Conservation (phyloP, 1,139 yeast genomes). For the Debaryomycetaceae sp. region DNA sequence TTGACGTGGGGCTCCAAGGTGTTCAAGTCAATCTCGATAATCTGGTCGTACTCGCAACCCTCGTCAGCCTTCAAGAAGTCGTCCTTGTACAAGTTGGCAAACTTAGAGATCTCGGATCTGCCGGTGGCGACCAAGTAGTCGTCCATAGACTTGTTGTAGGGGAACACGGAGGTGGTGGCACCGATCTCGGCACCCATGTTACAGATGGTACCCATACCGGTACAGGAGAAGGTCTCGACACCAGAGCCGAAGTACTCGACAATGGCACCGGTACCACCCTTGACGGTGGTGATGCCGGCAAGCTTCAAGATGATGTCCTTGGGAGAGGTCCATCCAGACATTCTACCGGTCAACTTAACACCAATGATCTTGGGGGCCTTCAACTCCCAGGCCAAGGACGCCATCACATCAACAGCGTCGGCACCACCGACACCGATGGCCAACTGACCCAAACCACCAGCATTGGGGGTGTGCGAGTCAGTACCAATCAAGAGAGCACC, state of each 20-base stretch:
- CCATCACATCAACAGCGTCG: conserved; percentile 98
- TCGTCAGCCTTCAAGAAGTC: conserved; percentile 86
- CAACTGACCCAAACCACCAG: conserved; percentile 98
- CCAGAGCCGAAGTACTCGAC: conserved; percentile 98
- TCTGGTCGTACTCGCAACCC: conserved; percentile 94
- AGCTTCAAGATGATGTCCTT: conserved; percentile 93
- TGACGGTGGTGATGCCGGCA: conserved; percentile 96
- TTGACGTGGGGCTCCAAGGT: conserved; percentile 96
- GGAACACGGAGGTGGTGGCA: conserved; percentile 98
- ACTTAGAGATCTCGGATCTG: conserved; percentile 78
- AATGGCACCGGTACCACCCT: conserved; percentile 98
- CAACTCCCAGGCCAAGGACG: conserved; percentile 94
- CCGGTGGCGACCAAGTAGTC: conserved; percentile 86
- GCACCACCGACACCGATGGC: conserved; percentile 99
- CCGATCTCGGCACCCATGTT: conserved; percentile 99
- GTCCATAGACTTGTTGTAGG: conserved; percentile 87
- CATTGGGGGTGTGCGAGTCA: conserved; percentile 98
- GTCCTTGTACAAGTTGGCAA: conserved; percentile 69
- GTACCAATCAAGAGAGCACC: conserved; percentile 97
- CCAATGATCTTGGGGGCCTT: conserved; percentile 98
- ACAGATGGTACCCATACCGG: conserved; percentile 99
- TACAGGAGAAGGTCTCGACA: conserved; percentile 91
- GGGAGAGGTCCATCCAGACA: conserved; percentile 98
- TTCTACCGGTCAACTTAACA: conserved; percentile 91
- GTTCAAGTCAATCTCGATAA: conserved; percentile 90